These are phyloP conservation scores for Pistacia integerrima DNA, from an alignment of 345 rosid genomes.

Conservation along the genomic window DNA sequence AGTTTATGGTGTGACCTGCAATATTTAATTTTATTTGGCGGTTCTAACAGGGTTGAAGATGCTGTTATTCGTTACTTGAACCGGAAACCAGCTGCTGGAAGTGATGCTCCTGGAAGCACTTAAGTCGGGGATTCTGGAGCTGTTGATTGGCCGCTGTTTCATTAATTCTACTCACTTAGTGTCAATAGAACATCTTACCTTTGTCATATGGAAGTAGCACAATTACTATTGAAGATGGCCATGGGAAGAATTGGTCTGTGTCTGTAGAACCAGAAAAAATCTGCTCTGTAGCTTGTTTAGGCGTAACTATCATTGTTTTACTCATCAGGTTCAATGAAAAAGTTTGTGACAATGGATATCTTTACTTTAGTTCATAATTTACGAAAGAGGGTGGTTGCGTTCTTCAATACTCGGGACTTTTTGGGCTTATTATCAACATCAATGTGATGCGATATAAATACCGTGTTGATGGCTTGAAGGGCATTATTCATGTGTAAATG, in stretches of 20 bases:
- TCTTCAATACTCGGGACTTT: not conserved
- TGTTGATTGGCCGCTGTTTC: not conserved
- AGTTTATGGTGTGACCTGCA: not conserved
- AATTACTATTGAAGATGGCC: conserved; percentile 15
- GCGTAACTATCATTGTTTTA: conserved; percentile 16
- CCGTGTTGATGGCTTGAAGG: not conserved
- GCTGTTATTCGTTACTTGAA: conserved; percentile 93
- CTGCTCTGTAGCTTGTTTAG: conserved; percentile 22
- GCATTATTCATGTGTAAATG: not conserved
- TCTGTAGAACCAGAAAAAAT: conserved; percentile 29
- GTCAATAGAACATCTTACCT: conserved; percentile 26
- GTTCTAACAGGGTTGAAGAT: conserved; percentile 83
- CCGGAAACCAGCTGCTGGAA: conserved; percentile 87
- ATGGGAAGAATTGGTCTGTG: not conserved
- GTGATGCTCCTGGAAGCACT: conserved; percentile 82
- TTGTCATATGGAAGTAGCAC: conserved; percentile 17
- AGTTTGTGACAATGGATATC: not conserved
- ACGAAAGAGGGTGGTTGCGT: not conserved
- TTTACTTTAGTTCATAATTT: conserved; percentile 20
- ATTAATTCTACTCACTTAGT: conserved; percentile 11
- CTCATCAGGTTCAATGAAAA: conserved; percentile 13
- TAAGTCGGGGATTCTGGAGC: conserved; percentile 35
- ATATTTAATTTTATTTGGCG: not conserved
- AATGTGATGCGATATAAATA: not conserved
- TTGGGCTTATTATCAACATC: not conserved